Evolutionary conservation across 164 flowering plant genomes (phyloP).

Genomic region (Platanus orientalis): DNA sequence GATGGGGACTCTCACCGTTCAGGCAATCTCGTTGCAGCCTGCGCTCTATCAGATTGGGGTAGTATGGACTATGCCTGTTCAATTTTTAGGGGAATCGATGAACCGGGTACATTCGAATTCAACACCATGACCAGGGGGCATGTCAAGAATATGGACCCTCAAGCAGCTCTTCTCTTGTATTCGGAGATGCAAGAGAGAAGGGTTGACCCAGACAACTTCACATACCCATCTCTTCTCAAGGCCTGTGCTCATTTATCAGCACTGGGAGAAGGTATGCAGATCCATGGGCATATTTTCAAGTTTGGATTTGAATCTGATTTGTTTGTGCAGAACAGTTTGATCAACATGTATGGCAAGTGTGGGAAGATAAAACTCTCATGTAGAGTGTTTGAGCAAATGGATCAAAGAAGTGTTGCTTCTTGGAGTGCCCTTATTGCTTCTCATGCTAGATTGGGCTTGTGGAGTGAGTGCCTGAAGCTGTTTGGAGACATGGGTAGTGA

Average conservation of each 20-base stretch:
- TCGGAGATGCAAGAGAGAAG: conserved; percentile 54
- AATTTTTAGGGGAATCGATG: conserved; percentile 52
- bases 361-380: conserved; percentile 36
- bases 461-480: conserved; percentile 53
- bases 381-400: conserved; percentile 52
- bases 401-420: conserved; percentile 50
- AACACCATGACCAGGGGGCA: conserved; percentile 74
- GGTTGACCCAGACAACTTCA: conserved; percentile 53
- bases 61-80: conserved; percentile 81
- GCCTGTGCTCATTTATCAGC: conserved; percentile 44
- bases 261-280: conserved; percentile 48
- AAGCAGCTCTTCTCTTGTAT: conserved; percentile 42
- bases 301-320: conserved; percentile 53
- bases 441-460: conserved; percentile 50
- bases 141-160: conserved; percentile 33
- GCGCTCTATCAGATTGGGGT: conserved; percentile 75
- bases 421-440: conserved; percentile 87
- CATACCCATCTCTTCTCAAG: conserved; percentile 66
- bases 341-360: conserved; percentile 77
- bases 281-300: conserved; percentile 69
- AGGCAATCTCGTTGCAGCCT: conserved; percentile 50
- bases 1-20: conserved; percentile 31
- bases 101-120: conserved; percentile 56
- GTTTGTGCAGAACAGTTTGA: conserved; percentile 79
- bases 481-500: conserved; percentile 47